A percentile compares a stretch with the other conserved stretches of the same genome.
Evolutionary conservation across 768 basidiomycete species (phyloP).

Genomic region (Phylloporus sp.): DNA sequence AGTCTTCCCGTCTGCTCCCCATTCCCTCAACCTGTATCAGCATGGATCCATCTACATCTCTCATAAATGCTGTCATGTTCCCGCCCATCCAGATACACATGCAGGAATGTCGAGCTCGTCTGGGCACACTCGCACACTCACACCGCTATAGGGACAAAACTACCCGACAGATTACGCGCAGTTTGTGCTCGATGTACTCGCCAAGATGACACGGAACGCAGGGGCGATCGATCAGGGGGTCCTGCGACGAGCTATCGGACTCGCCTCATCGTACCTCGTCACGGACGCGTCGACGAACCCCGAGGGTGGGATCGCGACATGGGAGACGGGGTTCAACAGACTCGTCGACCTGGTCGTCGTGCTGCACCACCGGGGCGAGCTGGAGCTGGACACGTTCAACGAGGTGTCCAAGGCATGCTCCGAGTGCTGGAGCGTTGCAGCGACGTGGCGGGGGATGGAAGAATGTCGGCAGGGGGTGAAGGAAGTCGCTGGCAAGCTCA

Average conservation of each 20-base stretch:
- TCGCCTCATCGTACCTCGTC: conserved; percentile 76
- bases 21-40: not conserved
- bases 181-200: conserved; percentile 55
- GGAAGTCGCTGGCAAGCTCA: conserved; percentile 58
- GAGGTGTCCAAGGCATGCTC: conserved; percentile 60
- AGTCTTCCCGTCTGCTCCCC: not conserved
- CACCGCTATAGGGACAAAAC: conserved; percentile 25
- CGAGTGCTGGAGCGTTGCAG: conserved; percentile 76
- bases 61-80: conserved; percentile 16
- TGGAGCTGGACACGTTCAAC: conserved; percentile 75
- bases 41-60: conserved; percentile 26
- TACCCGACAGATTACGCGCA: conserved; percentile 56
- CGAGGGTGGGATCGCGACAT: conserved; percentile 52
- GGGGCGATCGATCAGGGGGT: conserved; percentile 55
- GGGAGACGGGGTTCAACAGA: conserved; percentile 63
- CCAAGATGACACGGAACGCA: conserved; percentile 44
- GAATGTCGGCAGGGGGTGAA: conserved; percentile 61
- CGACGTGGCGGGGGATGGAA: conserved; percentile 64
- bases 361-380: conserved; percentile 61
- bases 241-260: conserved; percentile 60
- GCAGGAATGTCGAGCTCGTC: conserved; percentile 21
- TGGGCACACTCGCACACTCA: not conserved
- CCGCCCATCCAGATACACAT: conserved; percentile 26
- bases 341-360: conserved; percentile 71
- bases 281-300: conserved; percentile 67